Percentiles rank a stretch among this genome's conserved stretches.
These are phyloP conservation scores for Colletotrichum sp. DNA, from an alignment of 2,329 filamentous ascomycete genomes.

Conservation along the genomic window DNA sequence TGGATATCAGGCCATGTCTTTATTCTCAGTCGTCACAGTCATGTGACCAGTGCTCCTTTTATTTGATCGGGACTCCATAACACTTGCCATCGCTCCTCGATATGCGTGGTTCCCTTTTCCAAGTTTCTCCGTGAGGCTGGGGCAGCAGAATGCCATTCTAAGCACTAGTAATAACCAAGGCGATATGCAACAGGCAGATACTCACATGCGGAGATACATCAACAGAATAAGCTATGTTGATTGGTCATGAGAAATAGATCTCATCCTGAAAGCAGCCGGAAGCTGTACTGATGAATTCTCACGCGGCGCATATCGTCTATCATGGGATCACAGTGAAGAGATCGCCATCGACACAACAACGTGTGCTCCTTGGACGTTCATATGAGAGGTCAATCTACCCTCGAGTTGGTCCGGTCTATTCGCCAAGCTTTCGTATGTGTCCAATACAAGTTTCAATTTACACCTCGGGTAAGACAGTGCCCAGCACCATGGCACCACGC, in stretches of 20 bases:
- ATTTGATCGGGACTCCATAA: not conserved
- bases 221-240: not conserved
- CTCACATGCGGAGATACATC: not conserved
- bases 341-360: no score
- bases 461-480: not conserved
- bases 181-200: not conserved
- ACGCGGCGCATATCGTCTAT: no score
- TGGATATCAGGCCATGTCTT: not conserved
- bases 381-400: not conserved
- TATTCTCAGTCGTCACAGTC: not conserved
- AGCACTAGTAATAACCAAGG: not conserved
- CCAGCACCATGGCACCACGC: not conserved
- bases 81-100: not conserved
- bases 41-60: not conserved
- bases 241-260: not conserved
- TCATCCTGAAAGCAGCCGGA: not conserved
- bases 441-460: not conserved
- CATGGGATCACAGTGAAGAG: no score
- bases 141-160: not conserved
- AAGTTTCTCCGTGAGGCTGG: not conserved
- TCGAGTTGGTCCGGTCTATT: not conserved
- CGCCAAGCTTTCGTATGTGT: not conserved
- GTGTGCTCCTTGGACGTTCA: no score
- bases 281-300: not conserved
- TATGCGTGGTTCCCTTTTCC: not conserved